Percentiles rank a stretch among this genome's conserved stretches.
phyloP scores from a whole-genome alignment of 768 basidiomycete genomes.

The Pisolithus orientalis region DNA sequence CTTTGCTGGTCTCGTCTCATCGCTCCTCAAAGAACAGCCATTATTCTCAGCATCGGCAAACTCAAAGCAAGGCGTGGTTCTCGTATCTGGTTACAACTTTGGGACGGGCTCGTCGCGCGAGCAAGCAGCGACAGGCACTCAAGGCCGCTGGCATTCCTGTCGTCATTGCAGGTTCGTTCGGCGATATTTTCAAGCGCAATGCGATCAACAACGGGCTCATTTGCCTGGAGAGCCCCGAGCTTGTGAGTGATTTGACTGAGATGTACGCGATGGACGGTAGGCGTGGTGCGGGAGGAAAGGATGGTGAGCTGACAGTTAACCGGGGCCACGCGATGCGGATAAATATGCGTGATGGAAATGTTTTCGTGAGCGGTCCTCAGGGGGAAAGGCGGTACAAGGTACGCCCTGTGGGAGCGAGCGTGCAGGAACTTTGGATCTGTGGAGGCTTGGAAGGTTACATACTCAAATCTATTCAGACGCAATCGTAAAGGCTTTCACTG shows the following conservation, averaged over 20 bases:
- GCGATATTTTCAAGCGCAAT: slow-evolving; percentile 99
- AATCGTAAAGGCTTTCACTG: slow-evolving; percentile 7
- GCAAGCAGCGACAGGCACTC: slow-evolving; percentile 95
- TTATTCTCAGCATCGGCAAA: slow-evolving; percentile 15
- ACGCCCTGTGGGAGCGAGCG: slow-evolving; percentile 82
- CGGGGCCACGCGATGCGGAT: slow-evolving; percentile 59
- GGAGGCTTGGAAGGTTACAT: slow-evolving; percentile 93
- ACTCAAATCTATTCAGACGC: slow-evolving; percentile 55
- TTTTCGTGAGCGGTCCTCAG: slow-evolving; percentile 42
- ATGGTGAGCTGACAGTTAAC: slow-evolving; percentile 83
- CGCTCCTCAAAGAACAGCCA: slow-evolving; percentile 32
- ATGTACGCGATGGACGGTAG: slow-evolving; percentile 66
- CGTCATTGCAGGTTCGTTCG: slow-evolving; percentile 95
- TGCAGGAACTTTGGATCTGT: slow-evolving; percentile 97
- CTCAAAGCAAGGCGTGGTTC: slow-evolving; percentile 59
- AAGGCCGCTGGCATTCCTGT: slow-evolving; percentile 89
- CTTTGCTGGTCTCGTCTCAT: slow-evolving; percentile 68
- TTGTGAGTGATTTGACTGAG: slow-evolving; percentile 78
- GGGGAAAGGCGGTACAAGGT: slow-evolving; percentile 56
- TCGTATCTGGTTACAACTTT: slow-evolving; percentile 94
- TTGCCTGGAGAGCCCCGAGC: slow-evolving; percentile 87
- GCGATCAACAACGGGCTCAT: slow-evolving; percentile 98
- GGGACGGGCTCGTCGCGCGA: slow-evolving; percentile 98
- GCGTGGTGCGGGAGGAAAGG: slow-evolving; percentile 70
- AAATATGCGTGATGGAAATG: slow-evolving; percentile 63